A percentile compares a stretch with the other conserved stretches of the same genome.
phyloP scores from a whole-genome alignment of 768 basidiomycete genomes.

The Cystofilobasidium macerans region DNA sequence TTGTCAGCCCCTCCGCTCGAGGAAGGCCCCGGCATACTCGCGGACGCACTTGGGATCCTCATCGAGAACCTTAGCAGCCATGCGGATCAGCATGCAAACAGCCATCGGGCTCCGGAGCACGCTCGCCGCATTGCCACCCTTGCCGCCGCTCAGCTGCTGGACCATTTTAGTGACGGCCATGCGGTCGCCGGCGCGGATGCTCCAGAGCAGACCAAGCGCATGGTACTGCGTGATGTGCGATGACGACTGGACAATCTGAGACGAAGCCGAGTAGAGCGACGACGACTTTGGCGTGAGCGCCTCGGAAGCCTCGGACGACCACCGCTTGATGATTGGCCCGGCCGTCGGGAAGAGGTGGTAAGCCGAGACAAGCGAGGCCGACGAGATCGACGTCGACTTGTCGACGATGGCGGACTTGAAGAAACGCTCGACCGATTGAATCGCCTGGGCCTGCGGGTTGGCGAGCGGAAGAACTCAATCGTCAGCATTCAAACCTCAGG shows the following conservation, averaged over 20 bases:
- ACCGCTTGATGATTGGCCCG: slow-evolving; percentile 91
- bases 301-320: slow-evolving; percentile 99
- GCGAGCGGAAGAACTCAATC: too few species aligned
- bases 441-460: slow-evolving; percentile 58
- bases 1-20: neutral
- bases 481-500: neutral
- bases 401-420: slow-evolving; percentile 99
- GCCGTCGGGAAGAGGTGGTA: slow-evolving; percentile 91
- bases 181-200: slow-evolving; percentile 91
- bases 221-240: slow-evolving; percentile 96
- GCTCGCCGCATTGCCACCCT: slow-evolving; percentile 66
- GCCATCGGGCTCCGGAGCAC: slow-evolving; percentile 92
- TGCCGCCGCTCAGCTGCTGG: slow-evolving; percentile 58
- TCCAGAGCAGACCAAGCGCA: slow-evolving; percentile 80
- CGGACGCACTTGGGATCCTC: slow-evolving; percentile 86
- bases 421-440: slow-evolving; percentile 95
- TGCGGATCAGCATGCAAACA: slow-evolving; percentile 94
- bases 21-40: neutral
- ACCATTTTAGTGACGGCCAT: slow-evolving; percentile 99
- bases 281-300: slow-evolving; percentile 81
- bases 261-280: slow-evolving; percentile 44
- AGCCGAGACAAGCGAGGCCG: slow-evolving; percentile 89
- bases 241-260: slow-evolving; percentile 68
- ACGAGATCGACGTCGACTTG: slow-evolving; percentile 86
- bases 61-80: slow-evolving; percentile 96